Conservation (phyloP, 1,139 yeast species). For the Debaryomyces coudertii region DNA sequence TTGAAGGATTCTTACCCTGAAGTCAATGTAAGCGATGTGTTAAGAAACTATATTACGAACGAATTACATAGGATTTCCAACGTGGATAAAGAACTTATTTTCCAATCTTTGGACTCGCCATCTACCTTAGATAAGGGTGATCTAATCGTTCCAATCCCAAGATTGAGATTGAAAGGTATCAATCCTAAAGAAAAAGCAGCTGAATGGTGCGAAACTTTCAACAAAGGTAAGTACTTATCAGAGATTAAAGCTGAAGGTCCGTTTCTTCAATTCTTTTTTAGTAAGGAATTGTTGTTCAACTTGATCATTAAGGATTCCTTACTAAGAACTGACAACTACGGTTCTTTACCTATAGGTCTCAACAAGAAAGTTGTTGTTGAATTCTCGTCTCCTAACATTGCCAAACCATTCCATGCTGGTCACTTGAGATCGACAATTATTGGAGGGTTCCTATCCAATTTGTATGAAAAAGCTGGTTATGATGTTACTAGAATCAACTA, state of each 20-base stretch:
- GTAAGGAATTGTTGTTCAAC: constrained; percentile 64
- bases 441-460: constrained; percentile 93
- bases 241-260: constrained; percentile 86
- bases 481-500: constrained; percentile 88
- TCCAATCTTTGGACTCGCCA: constrained; percentile 88
- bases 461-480: constrained; percentile 91
- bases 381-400: constrained; percentile 97
- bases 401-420: constrained; percentile 99
- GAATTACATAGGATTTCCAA: constrained; percentile 75
- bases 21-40: constrained; percentile 74
- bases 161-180: constrained; percentile 85
- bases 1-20: constrained; percentile 60
- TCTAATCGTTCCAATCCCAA: constrained; percentile 87
- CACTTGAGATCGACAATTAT: constrained; percentile 97
- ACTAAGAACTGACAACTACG: constrained; percentile 62
- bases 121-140: constrained; percentile 90
- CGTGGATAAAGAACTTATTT: constrained; percentile 70
- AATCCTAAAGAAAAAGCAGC: constrained; percentile 83
- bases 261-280: constrained; percentile 86
- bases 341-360: constrained; percentile 73
- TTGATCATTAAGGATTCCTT: constrained; percentile 75
- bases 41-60: constrained; percentile 85
- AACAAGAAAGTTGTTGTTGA: constrained; percentile 80
- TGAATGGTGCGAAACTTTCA: constrained; percentile 77
- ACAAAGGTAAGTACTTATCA: constrained; percentile 65